Percentiles rank a stretch among this genome's conserved stretches.
These are phyloP conservation scores for Metschnikowia dekortorum DNA, from an alignment of 805 yeast genomes.

Conservation along the genomic window DNA sequence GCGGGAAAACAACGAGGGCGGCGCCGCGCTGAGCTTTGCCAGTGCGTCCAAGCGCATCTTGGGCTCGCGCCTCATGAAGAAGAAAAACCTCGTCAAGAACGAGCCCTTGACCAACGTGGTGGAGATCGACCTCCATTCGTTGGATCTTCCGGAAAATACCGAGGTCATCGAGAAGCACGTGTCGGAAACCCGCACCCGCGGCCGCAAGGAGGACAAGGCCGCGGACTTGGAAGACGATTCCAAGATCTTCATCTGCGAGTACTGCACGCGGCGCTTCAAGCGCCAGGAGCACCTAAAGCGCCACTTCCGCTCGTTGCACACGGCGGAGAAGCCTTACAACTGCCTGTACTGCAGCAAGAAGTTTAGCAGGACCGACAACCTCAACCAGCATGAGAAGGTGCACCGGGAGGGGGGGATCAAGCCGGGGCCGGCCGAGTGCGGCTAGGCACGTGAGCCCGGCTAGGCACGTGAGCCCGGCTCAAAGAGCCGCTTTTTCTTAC, in stretches of 20 bases:
- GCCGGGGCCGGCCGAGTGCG: no score
- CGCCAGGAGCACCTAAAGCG: slow-evolving; percentile 76
- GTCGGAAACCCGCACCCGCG: slow-evolving; percentile 41
- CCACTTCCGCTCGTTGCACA: slow-evolving; percentile 69
- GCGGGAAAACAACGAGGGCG: not conserved
- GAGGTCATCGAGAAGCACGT: slow-evolving; percentile 32
- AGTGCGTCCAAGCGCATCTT: slow-evolving; percentile 37
- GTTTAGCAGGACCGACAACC: slow-evolving; percentile 63
- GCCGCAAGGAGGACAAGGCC: slow-evolving; percentile 59
- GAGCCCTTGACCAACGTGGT: slow-evolving; percentile 22
- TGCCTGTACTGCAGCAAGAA: slow-evolving; percentile 60
- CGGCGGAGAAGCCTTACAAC: slow-evolving; percentile 65
- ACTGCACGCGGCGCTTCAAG: slow-evolving; percentile 61
- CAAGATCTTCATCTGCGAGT: slow-evolving; percentile 60
- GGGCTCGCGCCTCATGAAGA: slow-evolving; percentile 35
- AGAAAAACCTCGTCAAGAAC: slow-evolving; percentile 17
- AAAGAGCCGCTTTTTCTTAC: no score
- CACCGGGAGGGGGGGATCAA: slow-evolving; percentile 29
- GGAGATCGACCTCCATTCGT: slow-evolving; percentile 35
- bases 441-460: no score
- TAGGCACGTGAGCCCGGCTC: no score
- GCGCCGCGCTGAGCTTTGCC: slow-evolving; percentile 20
- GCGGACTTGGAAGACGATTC: slow-evolving; percentile 47
- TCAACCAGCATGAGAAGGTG: slow-evolving; percentile 62
- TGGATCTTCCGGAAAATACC: slow-evolving; percentile 39